Evolutionary conservation across 129 eudicot species (phyloP), one percentile per base, ranked within the genome.

Genomic region (Smallanthus sonchifolius): DNA sequence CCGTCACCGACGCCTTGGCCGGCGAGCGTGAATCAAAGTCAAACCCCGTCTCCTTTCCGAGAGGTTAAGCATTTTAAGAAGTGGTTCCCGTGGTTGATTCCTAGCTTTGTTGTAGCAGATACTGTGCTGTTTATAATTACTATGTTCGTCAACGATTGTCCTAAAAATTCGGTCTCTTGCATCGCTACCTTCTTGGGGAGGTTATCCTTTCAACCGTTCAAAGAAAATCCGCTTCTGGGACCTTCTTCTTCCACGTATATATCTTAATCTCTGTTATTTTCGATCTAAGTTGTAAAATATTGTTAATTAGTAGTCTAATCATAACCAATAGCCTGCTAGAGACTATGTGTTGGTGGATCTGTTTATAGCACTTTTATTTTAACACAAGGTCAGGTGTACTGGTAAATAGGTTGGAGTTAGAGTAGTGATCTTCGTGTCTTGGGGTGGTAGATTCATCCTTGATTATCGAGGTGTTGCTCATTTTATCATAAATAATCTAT

Each of bases 141-240:
- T 44, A 93, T 93, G 98, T 93, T 79, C 56, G 95, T 93, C 38
- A 93, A 93, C 47, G 42, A 93, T 75, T 93, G 98, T 59, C 98
- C 97, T 78, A 77, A 86, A 61, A 88, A 90, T 69, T 83, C 89
- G 2, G 83, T 86, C 30, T 84, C 97, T 34, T 93, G 98, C 49
- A 19, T 88, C 45, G 98, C 83, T 78, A 79, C 73, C 14, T 86
- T 83, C 56, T 72, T 93, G 19, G 88, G 88, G 24, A 76, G 98
- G 77, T 76, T 93, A 47, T 84, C 98, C 0, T 93, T 93, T 81
- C 98, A 93, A 85, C 95, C 96, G 16, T 82, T 89, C 44, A 90
- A 88, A 64, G 96, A 93, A 42, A 93, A 93, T 60, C 98, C 96
- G 32, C 96, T 93, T 24, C 98, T 93, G 0, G 98, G 98, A 0